Percentiles rank a stretch among this genome's conserved stretches.
Evolutionary conservation across 2,329 filamentous ascomycete species (phyloP).

Genomic region (Phaeosphaeriaceae sp.): DNA sequence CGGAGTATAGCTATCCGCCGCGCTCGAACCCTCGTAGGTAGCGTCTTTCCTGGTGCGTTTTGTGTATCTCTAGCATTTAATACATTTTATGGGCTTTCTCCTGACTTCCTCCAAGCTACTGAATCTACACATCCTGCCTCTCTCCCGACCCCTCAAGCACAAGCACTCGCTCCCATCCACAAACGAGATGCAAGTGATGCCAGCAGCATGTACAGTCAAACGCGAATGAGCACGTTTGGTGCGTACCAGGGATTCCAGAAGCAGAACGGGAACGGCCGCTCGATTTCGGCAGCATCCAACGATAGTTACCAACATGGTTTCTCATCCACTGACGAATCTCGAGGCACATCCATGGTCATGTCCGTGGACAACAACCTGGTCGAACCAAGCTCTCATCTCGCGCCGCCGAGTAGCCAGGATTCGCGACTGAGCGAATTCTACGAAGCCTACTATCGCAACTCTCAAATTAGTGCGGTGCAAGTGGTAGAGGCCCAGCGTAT

Average conservation of each 20-base stretch:
- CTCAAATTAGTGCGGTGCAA: constrained; percentile 19
- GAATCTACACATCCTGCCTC: constrained; percentile 25
- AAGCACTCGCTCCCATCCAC: constrained; percentile 31
- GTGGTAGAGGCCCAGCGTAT: constrained; percentile 17
- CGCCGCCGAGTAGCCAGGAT: constrained; percentile 8
- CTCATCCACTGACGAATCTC: constrained; percentile 23
- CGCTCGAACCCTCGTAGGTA: constrained; percentile 43
- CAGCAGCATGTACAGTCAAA: constrained; percentile 44
- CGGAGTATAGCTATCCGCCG: constrained; percentile 20
- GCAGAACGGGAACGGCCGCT: constrained; percentile 11
- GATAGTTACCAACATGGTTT: constrained; percentile 25
- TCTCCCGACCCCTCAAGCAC: constrained; percentile 20
- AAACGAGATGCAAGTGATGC: constrained; percentile 39
- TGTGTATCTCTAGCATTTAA: constrained; percentile 35
- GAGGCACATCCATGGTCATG: constrained; percentile 24
- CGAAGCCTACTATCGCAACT: constrained; percentile 48
- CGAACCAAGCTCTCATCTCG: constrained; percentile 23
- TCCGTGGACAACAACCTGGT: constrained; percentile 20
- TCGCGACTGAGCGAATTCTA: constrained; percentile 48
- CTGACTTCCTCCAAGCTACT: constrained; percentile 36
- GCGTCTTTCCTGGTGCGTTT: constrained; percentile 28
- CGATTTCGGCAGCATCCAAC: constrained; percentile 18
- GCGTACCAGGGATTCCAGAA: constrained; percentile 24
- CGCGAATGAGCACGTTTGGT: constrained; percentile 27
- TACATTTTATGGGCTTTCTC: constrained; percentile 28